Percentiles rank a stretch among this genome's conserved stretches.
Conservation (phyloP, 805 yeast species). For the Geotrichum ghanense region DNA sequence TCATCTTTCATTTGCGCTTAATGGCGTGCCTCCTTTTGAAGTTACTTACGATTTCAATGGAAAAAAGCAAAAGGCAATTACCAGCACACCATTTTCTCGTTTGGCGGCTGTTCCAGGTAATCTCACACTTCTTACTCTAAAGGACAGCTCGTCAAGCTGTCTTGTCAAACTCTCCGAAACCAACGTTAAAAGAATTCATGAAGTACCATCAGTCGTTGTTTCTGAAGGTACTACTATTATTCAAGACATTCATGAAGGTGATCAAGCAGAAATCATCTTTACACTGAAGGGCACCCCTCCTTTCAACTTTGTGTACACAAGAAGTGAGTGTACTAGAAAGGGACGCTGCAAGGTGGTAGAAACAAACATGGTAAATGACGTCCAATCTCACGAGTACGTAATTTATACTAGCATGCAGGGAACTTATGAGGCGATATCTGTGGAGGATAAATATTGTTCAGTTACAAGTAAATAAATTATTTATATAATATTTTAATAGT, state of each 20-base stretch:
- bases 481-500: too few species aligned
- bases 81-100: slow-evolving; percentile 43
- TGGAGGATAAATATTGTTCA: slow-evolving; percentile 73
- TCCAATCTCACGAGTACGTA: slow-evolving; percentile 55
- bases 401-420: slow-evolving; percentile 82
- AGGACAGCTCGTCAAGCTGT: slow-evolving; percentile 70
- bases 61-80: slow-evolving; percentile 43
- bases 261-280: slow-evolving; percentile 78
- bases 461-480: slow-evolving; percentile 4
- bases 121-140: slow-evolving; percentile 51
- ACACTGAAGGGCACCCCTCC: slow-evolving; percentile 85
- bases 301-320: slow-evolving; percentile 70
- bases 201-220: slow-evolving; percentile 71
- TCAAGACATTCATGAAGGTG: slow-evolving; percentile 90
- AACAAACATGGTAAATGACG: slow-evolving; percentile 42
- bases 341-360: slow-evolving; percentile 42
- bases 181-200: slow-evolving; percentile 34
- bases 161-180: slow-evolving; percentile 24
- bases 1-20: slow-evolving; percentile 60
- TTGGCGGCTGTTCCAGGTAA: slow-evolving; percentile 77
- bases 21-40: slow-evolving; percentile 72
- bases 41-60: slow-evolving; percentile 67
- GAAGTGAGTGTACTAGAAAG: slow-evolving; percentile 42
- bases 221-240: slow-evolving; percentile 64
- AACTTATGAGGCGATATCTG: slow-evolving; percentile 81